Base-by-base conservation (phyloP, 805 yeast genomes). In the Saccharomyces mikatae region DNA sequence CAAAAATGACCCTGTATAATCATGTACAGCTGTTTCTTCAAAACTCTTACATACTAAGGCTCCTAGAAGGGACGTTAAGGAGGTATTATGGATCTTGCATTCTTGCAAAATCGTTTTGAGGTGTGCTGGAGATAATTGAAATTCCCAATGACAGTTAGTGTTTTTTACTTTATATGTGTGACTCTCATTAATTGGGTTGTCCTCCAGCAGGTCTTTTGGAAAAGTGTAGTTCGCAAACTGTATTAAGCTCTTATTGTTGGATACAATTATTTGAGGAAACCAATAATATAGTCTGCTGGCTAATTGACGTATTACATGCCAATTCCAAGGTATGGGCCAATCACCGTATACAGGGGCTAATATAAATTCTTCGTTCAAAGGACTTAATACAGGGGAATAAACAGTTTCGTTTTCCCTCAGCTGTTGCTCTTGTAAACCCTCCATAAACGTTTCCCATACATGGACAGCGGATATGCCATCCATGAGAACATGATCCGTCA, bases 391-490 rank as follows among this genome's bases (percentile, higher is more conserved):
- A 6, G 44, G 44, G 17, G 44, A 36, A 36, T 36, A 36, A 8
- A 36, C 17, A 3, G 44, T n/a, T 36, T 36, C 44, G 24, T 36
- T 6, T 9, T 17, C 44, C 4, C 17, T 11, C 9, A 24, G 24
- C 32, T 11, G 41, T n/a, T 32, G 28, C 14, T 49, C 47, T 13
- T 54, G 47, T 28, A 67, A 51, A 4, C 47, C 28, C 6, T 51
- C 36, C 54, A 67, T 21, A 21, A 67, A 52, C 1, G 52, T 32
- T 21, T 57, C 56, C 62, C 62, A 61, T 31, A 67, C 56, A 10
- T 58, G 55, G 1, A 60, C 61, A 24, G 61, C 56, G 1, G 69
- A 60, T 49, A 65, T 56, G 8, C 71, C 71, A 56, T 67, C 71
- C 51, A 61, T 61, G 17, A 65, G 52, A 1, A 58, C 58, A 53